Conservation (phyloP, 2,329 filamentous ascomycete genomes). For the Aspergillus pseudotamarii region DNA sequence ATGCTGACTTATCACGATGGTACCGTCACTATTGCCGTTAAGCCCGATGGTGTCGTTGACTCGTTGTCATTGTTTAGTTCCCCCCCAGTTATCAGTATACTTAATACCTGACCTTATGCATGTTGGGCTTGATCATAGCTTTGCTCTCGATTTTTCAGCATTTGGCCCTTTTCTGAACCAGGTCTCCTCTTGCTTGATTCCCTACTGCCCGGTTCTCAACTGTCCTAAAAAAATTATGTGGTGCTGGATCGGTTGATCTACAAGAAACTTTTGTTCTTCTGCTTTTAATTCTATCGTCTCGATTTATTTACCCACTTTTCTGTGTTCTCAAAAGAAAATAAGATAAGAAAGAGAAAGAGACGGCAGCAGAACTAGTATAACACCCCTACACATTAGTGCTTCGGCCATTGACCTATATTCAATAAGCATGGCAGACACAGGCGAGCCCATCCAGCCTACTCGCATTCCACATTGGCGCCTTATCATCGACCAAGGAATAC, state of each 20-base stretch:
- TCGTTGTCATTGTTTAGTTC: too few species aligned
- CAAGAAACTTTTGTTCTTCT: not conserved
- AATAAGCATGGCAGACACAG: not conserved
- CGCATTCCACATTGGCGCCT: slow-evolving; percentile 20
- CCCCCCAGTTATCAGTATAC: not conserved
- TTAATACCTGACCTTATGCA: not conserved
- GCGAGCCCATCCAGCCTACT: slow-evolving; percentile 16
- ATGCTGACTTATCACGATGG: not conserved
- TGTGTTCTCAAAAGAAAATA: not conserved
- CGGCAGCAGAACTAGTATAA: not conserved
- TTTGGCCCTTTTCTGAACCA: not conserved
- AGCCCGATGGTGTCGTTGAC: not conserved
- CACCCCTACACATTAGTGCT: not conserved
- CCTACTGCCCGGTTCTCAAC: not conserved
- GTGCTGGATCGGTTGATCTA: not conserved
- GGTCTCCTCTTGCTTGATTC: not conserved
- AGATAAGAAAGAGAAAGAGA: not conserved
- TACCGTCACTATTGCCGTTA: not conserved
- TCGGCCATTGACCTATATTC: not conserved
- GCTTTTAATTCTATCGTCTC: not conserved
- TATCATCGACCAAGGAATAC: slow-evolving; percentile 17
- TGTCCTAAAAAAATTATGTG: not conserved
- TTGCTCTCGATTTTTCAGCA: not conserved
- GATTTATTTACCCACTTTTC: not conserved
- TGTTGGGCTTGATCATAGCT: not conserved